Base-by-base conservation (phyloP, 108 stramenopile genomes). In the Stephanodiscus minutulus region DNA sequence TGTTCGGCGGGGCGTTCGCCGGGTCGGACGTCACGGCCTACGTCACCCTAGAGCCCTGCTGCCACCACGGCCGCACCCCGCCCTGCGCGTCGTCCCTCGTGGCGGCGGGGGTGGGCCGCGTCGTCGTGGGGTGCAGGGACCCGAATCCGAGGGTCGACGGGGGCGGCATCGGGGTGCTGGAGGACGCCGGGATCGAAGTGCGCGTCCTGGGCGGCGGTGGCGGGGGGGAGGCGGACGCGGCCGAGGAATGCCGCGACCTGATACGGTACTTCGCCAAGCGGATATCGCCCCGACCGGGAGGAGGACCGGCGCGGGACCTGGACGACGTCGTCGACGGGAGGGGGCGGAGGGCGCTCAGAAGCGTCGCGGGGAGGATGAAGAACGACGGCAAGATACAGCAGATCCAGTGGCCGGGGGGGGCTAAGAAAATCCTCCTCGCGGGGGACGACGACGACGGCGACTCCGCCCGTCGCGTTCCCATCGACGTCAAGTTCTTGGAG, bases 41-140 rank as follows among this genome's bases (percentile, higher is more conserved):
- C 76, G 96, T 96, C 15, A 94, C 96, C 8, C 68, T 96, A 33
- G 96, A 96, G 77, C 96, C 96, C 0, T 96, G 96, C 76, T 93
- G 91, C 76, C 96, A 96, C 63, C 70, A 66, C 33, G 96, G 96
- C 6, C 67, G 65, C 13, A 96, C 96, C 9, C 96, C 96, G 17
- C 96, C 96, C 2, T 96, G 96, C 77, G 92, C 96, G 2, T 37
- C 68, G 8, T 74, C 91, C 0, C 70, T 96, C 3, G 70, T 68
- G 10, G 57, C 77, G 15, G 88, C 94, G 9, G 85, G 88, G 15
- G 83, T 91, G 3, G 31, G 69, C n/a, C 86, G 91, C 20, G 96
- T 94, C 5, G 96, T 96, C 5, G 87, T 94, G 1, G 96, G 92
- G 12, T 82, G 86, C 70, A 73, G 88, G 18, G 96, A 96, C 74